Evolutionary conservation across 805 yeast genomes (phyloP), one percentile per base, ranked within the genome.

Genomic region (Cyberlindnera xylosilytica): DNA sequence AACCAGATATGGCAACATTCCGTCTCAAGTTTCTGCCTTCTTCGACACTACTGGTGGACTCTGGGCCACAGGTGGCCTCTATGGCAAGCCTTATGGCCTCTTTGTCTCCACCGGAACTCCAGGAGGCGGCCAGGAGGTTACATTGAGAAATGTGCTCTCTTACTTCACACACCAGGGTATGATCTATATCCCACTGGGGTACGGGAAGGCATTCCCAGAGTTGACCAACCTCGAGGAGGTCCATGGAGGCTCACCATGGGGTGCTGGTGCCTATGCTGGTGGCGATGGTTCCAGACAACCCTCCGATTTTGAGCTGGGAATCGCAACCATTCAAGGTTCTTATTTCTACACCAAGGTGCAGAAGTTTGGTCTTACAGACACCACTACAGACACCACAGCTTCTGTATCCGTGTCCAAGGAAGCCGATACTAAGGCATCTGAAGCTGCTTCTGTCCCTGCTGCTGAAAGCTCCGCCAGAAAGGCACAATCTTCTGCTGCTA

Each of bases 241-340:
- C 37, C 95, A 83, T 60, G 95, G 95, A 50, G 85, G 85, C 42
- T 76, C 89, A 17, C 78, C 95, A 35, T 87, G 89, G 88, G 96
- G 95, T 62, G 84, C 95, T 24, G 95, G 95, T 53, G 68, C 86
- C 29, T 70, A 74, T 56, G 89, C 95, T 23, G 86, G 79, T 38
- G 70, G 74, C 38, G 91, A 83, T 58, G 95, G 95, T 39, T 75
- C 85, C 7, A 79, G 95, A 69, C 68, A 70, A 53, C 83, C 88
- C 26, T 55, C 80, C 33, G 73, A 68, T 15, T 66, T 83, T 44
- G 96, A 87, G 64, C 65, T 74, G 60, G 72, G 73, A 53, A 61
- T 86, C 45, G 91, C 88, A 20, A 58, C 60, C 37, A 66, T 65
- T 45, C 96, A 87, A 68, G 96, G 95, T 60, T 61, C 68, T 46